Conservation (phyloP, 352 stramenopile genomes). For the Globisporangium recalcitrans region DNA sequence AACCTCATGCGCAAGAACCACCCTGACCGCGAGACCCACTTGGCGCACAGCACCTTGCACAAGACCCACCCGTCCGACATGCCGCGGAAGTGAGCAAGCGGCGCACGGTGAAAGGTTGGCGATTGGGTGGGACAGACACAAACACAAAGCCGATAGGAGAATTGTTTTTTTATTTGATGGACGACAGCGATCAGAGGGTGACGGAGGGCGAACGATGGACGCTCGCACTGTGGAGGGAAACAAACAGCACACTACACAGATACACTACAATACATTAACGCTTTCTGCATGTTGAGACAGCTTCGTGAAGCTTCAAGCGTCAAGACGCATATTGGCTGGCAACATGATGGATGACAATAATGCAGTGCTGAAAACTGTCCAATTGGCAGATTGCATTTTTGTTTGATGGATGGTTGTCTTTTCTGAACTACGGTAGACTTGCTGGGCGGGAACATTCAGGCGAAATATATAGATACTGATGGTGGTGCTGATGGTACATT, state of each 20-base stretch:
- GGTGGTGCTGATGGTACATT: background rate
- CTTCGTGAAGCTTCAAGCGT: no score
- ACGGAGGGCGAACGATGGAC: background rate
- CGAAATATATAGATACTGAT: background rate
- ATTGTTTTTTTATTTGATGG: slow-evolving; percentile 1
- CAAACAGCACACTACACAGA: background rate
- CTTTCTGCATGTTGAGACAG: background rate
- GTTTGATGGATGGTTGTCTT: background rate
- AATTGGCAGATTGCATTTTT: background rate
- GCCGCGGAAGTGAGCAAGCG: background rate
- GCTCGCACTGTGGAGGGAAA: background rate
- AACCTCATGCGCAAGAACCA: slow-evolving; percentile 55
- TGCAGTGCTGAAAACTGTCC: no score
- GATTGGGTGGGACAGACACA: no score
- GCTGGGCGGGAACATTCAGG: background rate
- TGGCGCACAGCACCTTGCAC: background rate
- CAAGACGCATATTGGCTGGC: no score
- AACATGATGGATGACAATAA: no score
- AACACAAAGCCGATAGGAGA: background rate
- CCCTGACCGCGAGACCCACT: slow-evolving; percentile 21
- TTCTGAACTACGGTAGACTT: background rate
- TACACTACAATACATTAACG: slow-evolving; percentile 3
- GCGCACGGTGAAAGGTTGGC: no score
- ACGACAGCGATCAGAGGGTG: background rate
- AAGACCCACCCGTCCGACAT: background rate